Percentiles rank a stretch among this genome's conserved stretches.
phyloP scores from a whole-genome alignment of 257 asterid species.

The Lantana camara region DNA sequence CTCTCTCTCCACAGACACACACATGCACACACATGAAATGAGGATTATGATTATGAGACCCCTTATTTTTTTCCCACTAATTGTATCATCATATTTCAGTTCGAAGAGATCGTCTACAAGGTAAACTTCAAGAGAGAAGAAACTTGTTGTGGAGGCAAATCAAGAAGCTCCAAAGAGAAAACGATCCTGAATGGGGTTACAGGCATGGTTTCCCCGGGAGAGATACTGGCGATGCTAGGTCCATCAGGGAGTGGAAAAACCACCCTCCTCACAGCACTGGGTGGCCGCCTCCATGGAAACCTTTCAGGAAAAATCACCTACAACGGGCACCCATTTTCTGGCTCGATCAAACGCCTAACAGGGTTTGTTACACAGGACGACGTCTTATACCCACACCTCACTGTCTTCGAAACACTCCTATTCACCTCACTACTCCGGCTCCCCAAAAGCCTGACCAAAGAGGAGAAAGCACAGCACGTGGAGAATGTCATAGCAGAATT shows the following conservation, averaged over 20 bases:
- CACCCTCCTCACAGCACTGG: conserved; percentile 90
- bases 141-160: conserved; percentile 40
- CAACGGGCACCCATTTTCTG: conserved; percentile 80
- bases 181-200: conserved; percentile 85
- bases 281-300: conserved; percentile 87
- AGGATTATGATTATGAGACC: conserved; percentile 6
- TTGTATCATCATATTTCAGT: conserved; percentile 45
- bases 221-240: conserved; percentile 92
- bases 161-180: conserved; percentile 54
- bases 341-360: conserved; percentile 72
- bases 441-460: conserved; percentile 55
- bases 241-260: conserved; percentile 99
- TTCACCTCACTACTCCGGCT: conserved; percentile 87
- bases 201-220: conserved; percentile 91
- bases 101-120: conserved; percentile 87
- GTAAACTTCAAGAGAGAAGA: conserved; percentile 48
- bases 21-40: not conserved
- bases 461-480: conserved; percentile 65
- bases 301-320: conserved; percentile 83
- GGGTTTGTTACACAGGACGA: conserved; percentile 97
- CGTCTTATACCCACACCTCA: conserved; percentile 77
- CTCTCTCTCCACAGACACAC: not conserved
- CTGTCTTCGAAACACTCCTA: conserved; percentile 78
- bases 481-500: conserved; percentile 77
- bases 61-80: not conserved